Conservation (phyloP, 2,329 filamentous ascomycete genomes). For the Penicillium sp. region DNA sequence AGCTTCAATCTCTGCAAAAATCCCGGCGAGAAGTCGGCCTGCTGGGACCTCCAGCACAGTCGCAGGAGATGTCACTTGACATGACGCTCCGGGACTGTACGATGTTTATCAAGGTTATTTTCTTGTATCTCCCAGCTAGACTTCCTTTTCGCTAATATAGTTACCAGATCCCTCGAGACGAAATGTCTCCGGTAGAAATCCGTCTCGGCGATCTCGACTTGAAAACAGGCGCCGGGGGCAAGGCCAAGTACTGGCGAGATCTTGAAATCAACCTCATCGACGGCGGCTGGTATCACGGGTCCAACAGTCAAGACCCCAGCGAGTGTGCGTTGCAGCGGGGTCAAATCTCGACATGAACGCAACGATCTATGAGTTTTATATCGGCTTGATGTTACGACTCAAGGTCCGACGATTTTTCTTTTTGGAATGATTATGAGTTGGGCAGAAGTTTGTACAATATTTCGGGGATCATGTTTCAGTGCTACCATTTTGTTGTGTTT, state of each 20-base stretch:
- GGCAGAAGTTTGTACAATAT: neutral
- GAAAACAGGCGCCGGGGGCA: conserved; percentile 64
- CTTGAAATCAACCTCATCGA: conserved; percentile 63
- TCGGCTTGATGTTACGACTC: neutral
- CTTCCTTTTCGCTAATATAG: neutral
- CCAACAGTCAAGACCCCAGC: conserved; percentile 31
- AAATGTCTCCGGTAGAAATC: conserved; percentile 36
- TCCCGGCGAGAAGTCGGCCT: conserved; percentile 36
- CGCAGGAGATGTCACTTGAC: conserved; percentile 59
- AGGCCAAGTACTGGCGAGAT: conserved; percentile 66
- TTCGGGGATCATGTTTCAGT: neutral
- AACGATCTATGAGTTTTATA: neutral
- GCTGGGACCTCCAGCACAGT: conserved; percentile 35
- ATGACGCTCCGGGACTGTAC: conserved; percentile 83
- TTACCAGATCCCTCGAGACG: conserved; percentile 35
- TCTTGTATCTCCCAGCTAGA: neutral
- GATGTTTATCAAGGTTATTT: conserved; percentile 63
- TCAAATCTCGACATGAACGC: neutral
- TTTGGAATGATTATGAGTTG: neutral
- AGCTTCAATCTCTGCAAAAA: conserved; percentile 35
- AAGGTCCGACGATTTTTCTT: neutral
- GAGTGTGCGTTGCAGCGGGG: conserved; percentile 35
- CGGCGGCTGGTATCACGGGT: conserved; percentile 64
- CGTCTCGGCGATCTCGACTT: conserved; percentile 75
- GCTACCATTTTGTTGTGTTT: neutral